Conservation (phyloP, 2,329 filamentous ascomycete species). For the Trichophyton verrucosum region DNA sequence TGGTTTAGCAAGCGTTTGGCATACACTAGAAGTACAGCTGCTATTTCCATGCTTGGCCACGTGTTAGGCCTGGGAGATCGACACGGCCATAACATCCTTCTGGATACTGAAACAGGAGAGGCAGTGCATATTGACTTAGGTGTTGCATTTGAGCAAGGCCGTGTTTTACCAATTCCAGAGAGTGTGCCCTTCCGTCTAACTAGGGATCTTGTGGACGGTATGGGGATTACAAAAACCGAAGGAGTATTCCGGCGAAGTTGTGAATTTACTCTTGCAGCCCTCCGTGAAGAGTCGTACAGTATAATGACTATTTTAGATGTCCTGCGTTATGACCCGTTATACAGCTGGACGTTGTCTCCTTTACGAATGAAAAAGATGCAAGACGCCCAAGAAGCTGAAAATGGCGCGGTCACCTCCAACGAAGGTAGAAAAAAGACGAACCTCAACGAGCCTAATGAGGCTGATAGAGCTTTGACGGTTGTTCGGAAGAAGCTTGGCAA, state of each 20-base stretch:
- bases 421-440: constrained; percentile 29
- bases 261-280: constrained; percentile 88
- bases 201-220: constrained; percentile 87
- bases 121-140: constrained; percentile 95
- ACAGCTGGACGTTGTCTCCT: constrained; percentile 83
- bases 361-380: constrained; percentile 55
- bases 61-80: constrained; percentile 86
- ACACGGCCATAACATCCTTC: constrained; percentile 91
- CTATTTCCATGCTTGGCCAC: constrained; percentile 88
- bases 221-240: constrained; percentile 91
- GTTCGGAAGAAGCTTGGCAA: constrained; percentile 94
- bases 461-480: constrained; percentile 79
- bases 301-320: constrained; percentile 99
- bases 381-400: constrained; percentile 38
- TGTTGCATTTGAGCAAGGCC: constrained; percentile 91
- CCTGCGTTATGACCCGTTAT: constrained; percentile 91
- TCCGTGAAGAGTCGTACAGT: constrained; percentile 87
- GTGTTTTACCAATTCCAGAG: constrained; percentile 89
- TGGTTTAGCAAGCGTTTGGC: constrained; percentile 86
- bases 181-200: constrained; percentile 92
- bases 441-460: constrained; percentile 57
- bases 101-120: constrained; percentile 81
- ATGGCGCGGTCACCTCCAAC: constrained; percentile 25
- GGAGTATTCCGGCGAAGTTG: constrained; percentile 96
- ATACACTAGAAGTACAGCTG: constrained; percentile 85